phyloP scores from a whole-genome alignment of 306 rosid species.

The Oxytropis ochrocephala region DNA sequence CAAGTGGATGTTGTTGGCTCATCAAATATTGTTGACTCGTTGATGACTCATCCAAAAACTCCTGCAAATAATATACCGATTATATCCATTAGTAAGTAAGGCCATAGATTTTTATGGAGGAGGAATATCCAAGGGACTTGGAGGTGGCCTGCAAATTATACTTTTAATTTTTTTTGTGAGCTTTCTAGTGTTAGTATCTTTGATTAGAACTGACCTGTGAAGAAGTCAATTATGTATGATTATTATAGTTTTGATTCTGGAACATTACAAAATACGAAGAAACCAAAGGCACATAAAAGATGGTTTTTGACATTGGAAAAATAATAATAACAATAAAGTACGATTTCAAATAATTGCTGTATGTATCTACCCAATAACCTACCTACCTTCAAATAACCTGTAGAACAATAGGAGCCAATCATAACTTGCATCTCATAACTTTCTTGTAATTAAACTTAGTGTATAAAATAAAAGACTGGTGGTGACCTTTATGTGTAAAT shows the following conservation, averaged over 20 bases:
- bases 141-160: too few species aligned
- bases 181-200: too few species aligned
- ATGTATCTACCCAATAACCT: constrained; percentile 7
- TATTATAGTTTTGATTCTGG: background rate
- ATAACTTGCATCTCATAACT: constrained; percentile 2
- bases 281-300: constrained; percentile 12
- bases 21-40: too few species aligned
- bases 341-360: constrained; percentile 8
- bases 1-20: too few species aligned
- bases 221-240: background rate
- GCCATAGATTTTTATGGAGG: too few species aligned
- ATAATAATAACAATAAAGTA: background rate
- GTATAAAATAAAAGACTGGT: background rate
- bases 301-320: background rate
- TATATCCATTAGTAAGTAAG: too few species aligned
- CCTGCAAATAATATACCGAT: too few species aligned
- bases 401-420: constrained; percentile 16
- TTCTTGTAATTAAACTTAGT: background rate
- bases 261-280: background rate
- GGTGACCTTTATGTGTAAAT: background rate
- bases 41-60: too few species aligned
- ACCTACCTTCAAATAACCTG: constrained; percentile 63
- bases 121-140: too few species aligned
- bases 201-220: too few species aligned
- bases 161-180: too few species aligned